phyloP scores from a whole-genome alignment of 306 rosid species.

The Gynostemma pentaphyllum region DNA sequence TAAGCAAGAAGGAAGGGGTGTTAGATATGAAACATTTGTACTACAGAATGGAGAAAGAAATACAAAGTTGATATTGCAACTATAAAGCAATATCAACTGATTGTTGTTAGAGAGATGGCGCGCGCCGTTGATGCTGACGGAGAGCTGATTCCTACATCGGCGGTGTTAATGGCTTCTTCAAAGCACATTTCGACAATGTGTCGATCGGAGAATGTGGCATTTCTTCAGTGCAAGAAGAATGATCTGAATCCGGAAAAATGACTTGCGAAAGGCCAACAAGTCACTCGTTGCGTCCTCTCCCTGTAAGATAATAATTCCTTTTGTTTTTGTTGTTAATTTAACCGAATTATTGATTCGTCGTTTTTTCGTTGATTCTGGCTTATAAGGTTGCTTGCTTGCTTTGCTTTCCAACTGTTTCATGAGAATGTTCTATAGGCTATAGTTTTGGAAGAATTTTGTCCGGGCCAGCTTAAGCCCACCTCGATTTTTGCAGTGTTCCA shows the following conservation, averaged over 20 bases:
- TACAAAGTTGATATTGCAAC: too few relatives aligned
- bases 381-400: neutral
- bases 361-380: neutral
- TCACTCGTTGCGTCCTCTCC: constrained; percentile 81
- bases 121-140: constrained; percentile 70
- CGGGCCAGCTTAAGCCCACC: too few relatives aligned
- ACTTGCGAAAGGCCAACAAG: constrained; percentile 76
- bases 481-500: too few relatives aligned
- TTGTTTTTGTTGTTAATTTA: neutral
- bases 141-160: constrained; percentile 84
- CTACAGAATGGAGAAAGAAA: too few relatives aligned
- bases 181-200: constrained; percentile 69
- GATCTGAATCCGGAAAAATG: constrained; percentile 90
- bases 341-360: neutral
- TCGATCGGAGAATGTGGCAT: constrained; percentile 72
- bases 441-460: neutral
- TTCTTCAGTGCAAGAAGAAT: constrained; percentile 81
- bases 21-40: too few relatives aligned
- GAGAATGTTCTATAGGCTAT: neutral
- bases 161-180: constrained; percentile 80
- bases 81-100: too few relatives aligned
- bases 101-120: constrained; percentile 48
- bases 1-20: too few relatives aligned
- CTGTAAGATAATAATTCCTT: constrained; percentile 41
- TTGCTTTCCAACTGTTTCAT: neutral